phyloP scores from a whole-genome alignment of 2,329 filamentous ascomycete genomes.

The Dendrostoma leiphaemia region DNA sequence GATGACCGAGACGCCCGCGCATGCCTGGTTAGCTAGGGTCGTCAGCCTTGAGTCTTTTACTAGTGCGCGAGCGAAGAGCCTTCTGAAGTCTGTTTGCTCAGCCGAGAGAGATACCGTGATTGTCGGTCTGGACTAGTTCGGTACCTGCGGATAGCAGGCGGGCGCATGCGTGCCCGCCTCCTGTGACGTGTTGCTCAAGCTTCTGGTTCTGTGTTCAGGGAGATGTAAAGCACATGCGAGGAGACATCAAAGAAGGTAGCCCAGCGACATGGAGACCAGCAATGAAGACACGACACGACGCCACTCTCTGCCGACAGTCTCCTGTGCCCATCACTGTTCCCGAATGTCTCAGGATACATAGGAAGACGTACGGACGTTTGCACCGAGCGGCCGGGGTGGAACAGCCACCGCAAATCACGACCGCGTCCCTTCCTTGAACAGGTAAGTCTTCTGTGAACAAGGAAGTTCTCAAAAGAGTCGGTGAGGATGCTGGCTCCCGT shows the following conservation, averaged over 20 bases:
- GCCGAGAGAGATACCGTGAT: background rate
- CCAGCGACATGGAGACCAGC: background rate
- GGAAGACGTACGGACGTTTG: conserved; percentile 6
- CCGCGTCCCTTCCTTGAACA: background rate
- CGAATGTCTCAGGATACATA: conserved; percentile 16
- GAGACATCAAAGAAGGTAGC: background rate
- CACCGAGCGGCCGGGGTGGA: background rate
- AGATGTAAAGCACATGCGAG: background rate
- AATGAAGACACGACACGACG: background rate
- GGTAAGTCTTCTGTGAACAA: background rate
- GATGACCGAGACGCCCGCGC: background rate
- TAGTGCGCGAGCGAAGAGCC: background rate
- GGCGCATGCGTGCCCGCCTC: conserved; percentile 3
- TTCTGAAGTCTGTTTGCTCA: conserved; percentile 6
- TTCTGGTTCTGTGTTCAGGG: background rate
- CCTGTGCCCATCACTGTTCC: conserved; percentile 14
- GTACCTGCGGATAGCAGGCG: conserved; percentile 2
- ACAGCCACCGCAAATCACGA: background rate
- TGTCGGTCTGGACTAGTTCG: background rate
- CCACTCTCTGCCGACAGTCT: conserved; percentile 1
- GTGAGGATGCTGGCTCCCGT: background rate
- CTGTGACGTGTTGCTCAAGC: conserved; percentile 8
- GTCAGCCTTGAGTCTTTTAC: background rate
- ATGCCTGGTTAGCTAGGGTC: background rate
- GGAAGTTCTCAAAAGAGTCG: background rate